These are phyloP conservation scores for Fomitopsis pinicola DNA, from an alignment of 1,284 basidiomycete species.

Conservation along the genomic window DNA sequence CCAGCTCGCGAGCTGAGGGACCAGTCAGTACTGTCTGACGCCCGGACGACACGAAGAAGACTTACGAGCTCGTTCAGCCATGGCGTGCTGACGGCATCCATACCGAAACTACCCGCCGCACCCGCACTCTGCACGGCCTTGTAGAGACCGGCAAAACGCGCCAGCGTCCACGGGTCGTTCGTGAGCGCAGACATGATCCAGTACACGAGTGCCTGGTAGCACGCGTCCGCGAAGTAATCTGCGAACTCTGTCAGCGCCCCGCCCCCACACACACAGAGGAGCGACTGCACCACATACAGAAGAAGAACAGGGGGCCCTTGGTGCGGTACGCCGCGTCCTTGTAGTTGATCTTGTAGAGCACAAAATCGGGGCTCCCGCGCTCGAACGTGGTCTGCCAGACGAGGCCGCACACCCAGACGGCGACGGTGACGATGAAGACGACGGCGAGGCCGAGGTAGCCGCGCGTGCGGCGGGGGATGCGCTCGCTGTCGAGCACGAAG, in stretches of 20 bases:
- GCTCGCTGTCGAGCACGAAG: conserved; percentile 33
- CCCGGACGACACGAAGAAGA: not conserved
- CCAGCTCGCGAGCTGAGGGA: conserved; percentile 34
- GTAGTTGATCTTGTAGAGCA: conserved; percentile 28
- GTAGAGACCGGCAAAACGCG: conserved; percentile 38
- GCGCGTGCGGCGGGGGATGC: conserved; percentile 31
- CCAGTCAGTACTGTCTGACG: not conserved
- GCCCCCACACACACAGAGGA: not conserved
- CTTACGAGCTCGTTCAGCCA: conserved; percentile 33
- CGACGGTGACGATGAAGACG: conserved; percentile 29
- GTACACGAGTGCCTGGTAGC: conserved; percentile 36
- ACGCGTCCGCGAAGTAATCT: conserved; percentile 35
- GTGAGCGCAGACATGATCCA: conserved; percentile 42
- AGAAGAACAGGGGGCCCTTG: conserved; percentile 36
- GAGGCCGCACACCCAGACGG: conserved; percentile 34
- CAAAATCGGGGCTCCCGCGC: conserved; percentile 18
- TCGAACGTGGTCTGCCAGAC: conserved; percentile 33
- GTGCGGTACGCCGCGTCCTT: conserved; percentile 26
- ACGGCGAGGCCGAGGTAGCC: conserved; percentile 37
- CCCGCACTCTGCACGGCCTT: conserved; percentile 37
- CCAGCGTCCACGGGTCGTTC: conserved; percentile 40
- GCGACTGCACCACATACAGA: conserved; percentile 27
- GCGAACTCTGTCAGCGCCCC: not conserved
- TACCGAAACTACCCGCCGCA: conserved; percentile 38
- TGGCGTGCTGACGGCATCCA: conserved; percentile 41